Evolutionary conservation across 805 yeast species (phyloP), one percentile per base, ranked within the genome.

Genomic region (Metschnikowia vanudenii): DNA sequence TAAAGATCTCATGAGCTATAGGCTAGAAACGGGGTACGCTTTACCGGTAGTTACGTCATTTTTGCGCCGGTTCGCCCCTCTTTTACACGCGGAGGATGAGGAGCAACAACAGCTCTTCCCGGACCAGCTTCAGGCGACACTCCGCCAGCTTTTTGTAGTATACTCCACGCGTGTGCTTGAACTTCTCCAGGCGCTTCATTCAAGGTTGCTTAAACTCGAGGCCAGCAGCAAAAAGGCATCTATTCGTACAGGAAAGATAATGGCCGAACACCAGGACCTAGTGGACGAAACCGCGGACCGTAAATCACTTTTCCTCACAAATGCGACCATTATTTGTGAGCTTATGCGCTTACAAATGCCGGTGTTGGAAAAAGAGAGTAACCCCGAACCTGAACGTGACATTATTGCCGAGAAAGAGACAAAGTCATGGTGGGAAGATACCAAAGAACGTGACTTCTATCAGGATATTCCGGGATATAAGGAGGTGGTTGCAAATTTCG

Each of bases 401-500:
- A 3, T 41, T 7, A 37, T 3, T 3, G 17, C 38, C 12, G 57
- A 32, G 9, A 36, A 28, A 8, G 7, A 37, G 4, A 52, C 32
- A 11, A 22, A 24, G 8, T 38, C 37, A 10, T 53, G 68, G 35
- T 88, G 95, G 95, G 86, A 79, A 33, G 81, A 75, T 46, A 80
- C 80, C 14, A 84, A 81, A 26, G 81, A 78, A n/a, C 74, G 76
- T 50, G 72, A 69, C 50, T 90, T 88, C 59, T 86, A 88, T 59
- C 80, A 78, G 26, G 73, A 66, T 1, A 63, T 82, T 16, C 83
- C 86, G 0, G 66, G 65, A 13, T 54, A 76, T 9, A 63, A 66
- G 3, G 61, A 61, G 3, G 58, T 65, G 5, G 53, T 73, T 1
- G 61, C 69, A 1, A 11, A 43, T 62, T 43, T 39, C 35, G 49